phyloP scores from a whole-genome alignment of 208 protist genomes.

The Crithidia fasciculata region DNA sequence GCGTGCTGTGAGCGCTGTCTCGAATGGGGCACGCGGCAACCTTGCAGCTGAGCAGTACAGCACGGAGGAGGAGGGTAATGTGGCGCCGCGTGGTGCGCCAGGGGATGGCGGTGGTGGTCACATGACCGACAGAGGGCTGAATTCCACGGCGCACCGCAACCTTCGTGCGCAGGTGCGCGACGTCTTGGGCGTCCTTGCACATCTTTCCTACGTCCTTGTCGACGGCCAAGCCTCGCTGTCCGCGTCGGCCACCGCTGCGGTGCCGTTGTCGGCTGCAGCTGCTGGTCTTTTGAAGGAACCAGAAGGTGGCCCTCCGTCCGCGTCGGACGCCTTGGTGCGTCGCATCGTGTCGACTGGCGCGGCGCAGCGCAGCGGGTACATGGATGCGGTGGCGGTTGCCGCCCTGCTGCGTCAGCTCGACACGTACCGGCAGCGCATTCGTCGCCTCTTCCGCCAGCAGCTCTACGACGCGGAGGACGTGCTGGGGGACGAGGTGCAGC shows the following conservation, averaged over 20 bases:
- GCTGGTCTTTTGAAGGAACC: background rate
- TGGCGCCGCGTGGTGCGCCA: background rate
- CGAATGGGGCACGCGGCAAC: background rate
- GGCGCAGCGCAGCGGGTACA: background rate
- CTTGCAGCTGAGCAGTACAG: background rate
- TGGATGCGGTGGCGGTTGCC: conserved; percentile 33
- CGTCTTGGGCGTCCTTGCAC: conserved; percentile 22
- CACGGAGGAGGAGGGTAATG: background rate
- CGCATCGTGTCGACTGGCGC: background rate
- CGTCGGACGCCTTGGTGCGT: background rate
- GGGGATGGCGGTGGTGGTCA: background rate
- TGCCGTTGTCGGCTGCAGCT: background rate
- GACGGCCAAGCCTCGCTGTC: conserved; percentile 7
- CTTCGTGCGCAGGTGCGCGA: conserved; percentile 24
- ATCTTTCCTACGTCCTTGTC: conserved; percentile 29
- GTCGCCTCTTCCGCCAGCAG: conserved; percentile 75
- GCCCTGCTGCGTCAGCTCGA: conserved; percentile 66
- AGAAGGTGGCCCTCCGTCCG: too few species aligned
- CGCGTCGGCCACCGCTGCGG: background rate
- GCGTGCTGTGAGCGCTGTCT: conserved; percentile 1
- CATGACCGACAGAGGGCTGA: too few species aligned
- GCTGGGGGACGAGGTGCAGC: conserved; percentile 46
- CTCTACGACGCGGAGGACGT: conserved; percentile 90
- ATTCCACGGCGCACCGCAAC: background rate
- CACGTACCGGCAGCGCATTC: conserved; percentile 57